These are phyloP conservation scores for Pontederia paniculata DNA, from an alignment of 176 grass and related monocot species.

Conservation along the genomic window DNA sequence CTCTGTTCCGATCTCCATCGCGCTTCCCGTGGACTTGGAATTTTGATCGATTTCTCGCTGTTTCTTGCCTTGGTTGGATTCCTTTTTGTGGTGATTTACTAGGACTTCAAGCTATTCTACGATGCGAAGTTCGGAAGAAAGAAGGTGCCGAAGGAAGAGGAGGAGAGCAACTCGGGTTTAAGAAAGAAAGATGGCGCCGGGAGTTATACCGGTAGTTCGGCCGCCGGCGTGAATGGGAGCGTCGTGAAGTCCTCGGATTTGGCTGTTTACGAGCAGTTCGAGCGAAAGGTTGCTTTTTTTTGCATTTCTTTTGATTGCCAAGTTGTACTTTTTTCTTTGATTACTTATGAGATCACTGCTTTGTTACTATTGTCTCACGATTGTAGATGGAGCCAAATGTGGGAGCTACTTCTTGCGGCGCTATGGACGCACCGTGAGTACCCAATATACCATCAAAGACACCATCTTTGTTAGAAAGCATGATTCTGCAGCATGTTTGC, in stretches of 20 bases:
- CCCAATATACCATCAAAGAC: background rate
- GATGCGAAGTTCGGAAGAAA: slow-evolving; percentile 64
- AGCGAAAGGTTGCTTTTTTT: slow-evolving; percentile 44
- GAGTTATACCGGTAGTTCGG: slow-evolving; percentile 1
- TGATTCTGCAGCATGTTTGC: too few relatives aligned
- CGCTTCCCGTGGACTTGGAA: background rate
- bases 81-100: background rate
- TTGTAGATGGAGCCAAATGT: background rate
- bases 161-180: slow-evolving; percentile 9
- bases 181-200: slow-evolving; percentile 20
- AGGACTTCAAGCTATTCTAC: slow-evolving; percentile 76
- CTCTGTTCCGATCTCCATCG: background rate
- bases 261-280: slow-evolving; percentile 89
- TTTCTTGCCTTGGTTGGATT: background rate
- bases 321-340: background rate
- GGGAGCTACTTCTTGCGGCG: background rate
- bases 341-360: background rate
- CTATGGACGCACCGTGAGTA: background rate
- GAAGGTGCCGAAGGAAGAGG: slow-evolving; percentile 29
- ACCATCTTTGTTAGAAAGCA: too few relatives aligned
- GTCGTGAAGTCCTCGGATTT: slow-evolving; percentile 48
- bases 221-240: slow-evolving; percentile 30
- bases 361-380: background rate
- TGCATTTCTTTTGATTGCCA: background rate
- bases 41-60: too few relatives aligned